phyloP scores from a whole-genome alignment of 1,139 yeast species.

The Meyerozyma sp. region DNA sequence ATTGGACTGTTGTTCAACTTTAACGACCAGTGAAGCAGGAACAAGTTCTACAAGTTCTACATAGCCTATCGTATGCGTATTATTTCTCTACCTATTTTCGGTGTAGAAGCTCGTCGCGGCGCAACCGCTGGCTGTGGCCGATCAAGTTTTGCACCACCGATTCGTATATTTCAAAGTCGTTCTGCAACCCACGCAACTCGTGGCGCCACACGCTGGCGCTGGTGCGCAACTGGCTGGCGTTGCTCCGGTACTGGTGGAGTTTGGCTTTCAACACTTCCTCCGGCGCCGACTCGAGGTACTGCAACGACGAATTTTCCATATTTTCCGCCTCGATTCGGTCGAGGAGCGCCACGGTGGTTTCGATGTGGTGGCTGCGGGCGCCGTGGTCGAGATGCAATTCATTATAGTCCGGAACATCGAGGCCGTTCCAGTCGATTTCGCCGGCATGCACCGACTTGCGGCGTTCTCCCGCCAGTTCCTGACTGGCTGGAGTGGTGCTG shows the following conservation, averaged over 20 bases:
- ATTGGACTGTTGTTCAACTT: conserved; percentile 27
- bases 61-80: conserved; percentile 1
- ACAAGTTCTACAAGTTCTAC: too few species aligned
- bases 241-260: conserved; percentile 21
- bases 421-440: conserved; percentile 29
- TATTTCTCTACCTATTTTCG: background rate
- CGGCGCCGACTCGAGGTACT: conserved; percentile 19
- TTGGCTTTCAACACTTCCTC: conserved; percentile 21
- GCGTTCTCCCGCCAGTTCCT: conserved; percentile 5
- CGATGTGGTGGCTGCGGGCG: conserved; percentile 12
- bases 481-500: background rate
- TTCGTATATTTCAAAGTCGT: conserved; percentile 61
- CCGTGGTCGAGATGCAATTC: conserved; percentile 18
- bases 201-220: conserved; percentile 47
- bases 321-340: conserved; percentile 32
- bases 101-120: conserved; percentile 41
- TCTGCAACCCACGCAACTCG: conserved; percentile 34
- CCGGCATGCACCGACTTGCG: conserved; percentile 22
- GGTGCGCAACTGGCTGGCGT: conserved; percentile 25
- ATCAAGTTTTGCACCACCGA: conserved; percentile 66
- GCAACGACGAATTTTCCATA: conserved; percentile 27
- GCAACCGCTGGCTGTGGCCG: conserved; percentile 60
- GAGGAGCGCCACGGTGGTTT: conserved; percentile 21
- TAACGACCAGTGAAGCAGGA: conserved; percentile 9
- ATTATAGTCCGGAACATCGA: conserved; percentile 23